Evolutionary conservation across 768 basidiomycete genomes (phyloP).

Genomic region (Russula foetens): DNA sequence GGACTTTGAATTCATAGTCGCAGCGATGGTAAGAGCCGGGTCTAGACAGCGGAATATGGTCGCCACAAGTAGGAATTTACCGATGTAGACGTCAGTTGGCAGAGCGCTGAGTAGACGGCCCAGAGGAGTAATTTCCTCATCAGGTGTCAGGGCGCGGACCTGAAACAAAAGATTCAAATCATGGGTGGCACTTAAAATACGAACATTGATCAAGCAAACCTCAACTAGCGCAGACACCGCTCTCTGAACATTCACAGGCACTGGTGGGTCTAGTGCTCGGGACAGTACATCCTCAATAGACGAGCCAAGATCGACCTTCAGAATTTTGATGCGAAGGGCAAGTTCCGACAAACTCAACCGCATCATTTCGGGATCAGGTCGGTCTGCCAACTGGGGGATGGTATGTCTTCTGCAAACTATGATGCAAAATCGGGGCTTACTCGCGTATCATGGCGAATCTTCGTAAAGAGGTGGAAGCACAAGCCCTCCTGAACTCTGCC

Average conservation of each 20-base stretch:
- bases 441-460: conserved; percentile 72
- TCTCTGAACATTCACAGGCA: conserved; percentile 77
- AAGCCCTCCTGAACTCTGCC: conserved; percentile 85
- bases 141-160: conserved; percentile 78
- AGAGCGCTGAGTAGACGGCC: conserved; percentile 84
- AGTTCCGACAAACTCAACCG: conserved; percentile 89
- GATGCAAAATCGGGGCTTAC: conserved; percentile 29
- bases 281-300: conserved; percentile 89
- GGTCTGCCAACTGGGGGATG: conserved; percentile 68
- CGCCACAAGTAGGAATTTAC: conserved; percentile 84
- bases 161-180: conserved; percentile 22
- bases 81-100: conserved; percentile 92
- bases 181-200: not conserved
- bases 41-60: conserved; percentile 85
- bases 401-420: not conserved
- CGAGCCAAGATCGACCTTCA: conserved; percentile 77
- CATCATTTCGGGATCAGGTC: conserved; percentile 93
- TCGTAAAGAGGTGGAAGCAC: conserved; percentile 95
- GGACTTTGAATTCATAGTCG: conserved; percentile 85
- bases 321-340: conserved; percentile 85
- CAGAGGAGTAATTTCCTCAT: conserved; percentile 92
- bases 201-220: conserved; percentile 31
- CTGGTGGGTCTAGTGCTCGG: conserved; percentile 84
- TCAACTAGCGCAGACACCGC: conserved; percentile 90
- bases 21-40: conserved; percentile 94